phyloP scores from a whole-genome alignment of 345 rosid species.

The Erucastrum elatum region DNA sequence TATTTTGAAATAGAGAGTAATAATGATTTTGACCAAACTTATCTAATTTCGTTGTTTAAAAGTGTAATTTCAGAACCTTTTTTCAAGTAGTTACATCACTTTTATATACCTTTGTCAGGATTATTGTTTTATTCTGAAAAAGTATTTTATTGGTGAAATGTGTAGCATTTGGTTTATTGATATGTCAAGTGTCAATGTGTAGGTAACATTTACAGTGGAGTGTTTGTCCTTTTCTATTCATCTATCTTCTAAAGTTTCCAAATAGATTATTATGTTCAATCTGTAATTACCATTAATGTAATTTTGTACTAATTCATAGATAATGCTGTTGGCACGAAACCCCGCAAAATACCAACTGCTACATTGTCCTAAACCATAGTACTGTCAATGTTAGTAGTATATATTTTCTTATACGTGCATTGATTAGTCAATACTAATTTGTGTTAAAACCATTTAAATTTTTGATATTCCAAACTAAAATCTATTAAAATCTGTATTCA shows the following conservation, averaged over 20 bases:
- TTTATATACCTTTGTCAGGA: constrained; percentile 23
- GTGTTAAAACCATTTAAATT: neutral
- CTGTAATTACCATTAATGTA: neutral
- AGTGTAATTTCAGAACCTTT: neutral
- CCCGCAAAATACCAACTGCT: constrained; percentile 13
- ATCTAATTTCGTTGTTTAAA: constrained; percentile 1
- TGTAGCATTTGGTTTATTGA: constrained; percentile 19
- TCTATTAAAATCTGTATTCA: neutral
- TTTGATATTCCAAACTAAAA: neutral
- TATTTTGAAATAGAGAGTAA: neutral
- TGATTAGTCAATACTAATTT: neutral
- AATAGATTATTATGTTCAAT: neutral
- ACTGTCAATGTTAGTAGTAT: neutral
- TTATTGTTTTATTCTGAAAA: constrained; percentile 26
- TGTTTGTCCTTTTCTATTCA: constrained; percentile 34
- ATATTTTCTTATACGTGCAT: neutral
- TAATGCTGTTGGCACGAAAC: neutral
- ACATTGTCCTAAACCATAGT: neutral
- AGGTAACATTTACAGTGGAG: constrained; percentile 23
- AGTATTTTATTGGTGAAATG: constrained; percentile 12
- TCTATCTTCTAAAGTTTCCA: neutral
- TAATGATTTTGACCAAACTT: constrained; percentile 1
- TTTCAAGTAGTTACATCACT: constrained; percentile 4
- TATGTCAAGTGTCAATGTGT: constrained; percentile 35
- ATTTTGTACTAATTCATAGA: neutral